Conservation (phyloP, 768 basidiomycete genomes). For the Termitomyces sp. region DNA sequence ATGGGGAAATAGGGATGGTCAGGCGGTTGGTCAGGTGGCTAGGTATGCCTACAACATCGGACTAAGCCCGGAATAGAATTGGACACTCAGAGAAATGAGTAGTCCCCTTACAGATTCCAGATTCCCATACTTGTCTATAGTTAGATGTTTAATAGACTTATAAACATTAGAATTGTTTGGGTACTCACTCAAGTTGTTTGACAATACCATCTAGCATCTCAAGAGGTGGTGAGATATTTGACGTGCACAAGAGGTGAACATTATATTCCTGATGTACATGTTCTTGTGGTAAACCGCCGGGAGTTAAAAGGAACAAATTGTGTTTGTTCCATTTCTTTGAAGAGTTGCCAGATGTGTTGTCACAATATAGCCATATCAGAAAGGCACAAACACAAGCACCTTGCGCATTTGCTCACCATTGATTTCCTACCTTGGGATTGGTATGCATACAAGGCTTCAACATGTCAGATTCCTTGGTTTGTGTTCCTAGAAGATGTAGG, state of each 20-base stretch:
- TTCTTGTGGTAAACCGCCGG: constrained; percentile 31
- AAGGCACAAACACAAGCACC: constrained; percentile 26
- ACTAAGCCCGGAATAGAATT: too few relatives aligned
- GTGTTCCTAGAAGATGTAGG: not conserved
- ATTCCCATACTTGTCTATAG: constrained; percentile 20
- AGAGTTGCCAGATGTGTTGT: constrained; percentile 40
- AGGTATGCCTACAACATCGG: too few relatives aligned
- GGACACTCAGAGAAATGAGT: too few relatives aligned
- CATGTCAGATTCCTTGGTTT: not conserved
- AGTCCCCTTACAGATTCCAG: constrained; percentile 34
- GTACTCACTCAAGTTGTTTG: constrained; percentile 29
- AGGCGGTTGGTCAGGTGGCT: too few relatives aligned
- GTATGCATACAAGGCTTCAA: not conserved
- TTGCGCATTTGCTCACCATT: constrained; percentile 22
- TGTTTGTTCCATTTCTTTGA: constrained; percentile 50
- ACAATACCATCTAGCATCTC: constrained; percentile 41
- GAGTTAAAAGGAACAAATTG: constrained; percentile 33
- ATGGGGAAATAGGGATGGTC: too few relatives aligned
- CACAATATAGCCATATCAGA: constrained; percentile 39
- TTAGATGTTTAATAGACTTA: not conserved
- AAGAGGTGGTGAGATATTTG: constrained; percentile 36
- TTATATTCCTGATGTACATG: constrained; percentile 29
- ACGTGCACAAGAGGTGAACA: constrained; percentile 38
- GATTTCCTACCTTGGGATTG: constrained; percentile 15
- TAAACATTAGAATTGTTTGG: not conserved